Evolutionary conservation across 495 filamentous ascomycete genomes (phyloP).

Genomic region (Penicillium diatomitis): DNA sequence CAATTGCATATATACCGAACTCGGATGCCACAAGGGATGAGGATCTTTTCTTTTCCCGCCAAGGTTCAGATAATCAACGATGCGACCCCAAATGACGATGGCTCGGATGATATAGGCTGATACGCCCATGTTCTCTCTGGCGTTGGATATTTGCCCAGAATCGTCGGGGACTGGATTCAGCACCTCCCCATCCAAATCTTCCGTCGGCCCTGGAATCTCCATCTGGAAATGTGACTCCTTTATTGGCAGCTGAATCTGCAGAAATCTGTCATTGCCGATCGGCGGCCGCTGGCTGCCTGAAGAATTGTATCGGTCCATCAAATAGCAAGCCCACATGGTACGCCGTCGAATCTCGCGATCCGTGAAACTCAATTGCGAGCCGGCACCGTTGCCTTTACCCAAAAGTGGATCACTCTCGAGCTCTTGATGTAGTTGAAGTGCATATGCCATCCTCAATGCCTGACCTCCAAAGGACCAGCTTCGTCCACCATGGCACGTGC

Average conservation of each 20-base stretch:
- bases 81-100: slow-evolving; percentile 80
- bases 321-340: slow-evolving; percentile 95
- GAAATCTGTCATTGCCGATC: slow-evolving; percentile 80
- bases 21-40: slow-evolving; percentile 68
- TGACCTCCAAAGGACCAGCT: slow-evolving; percentile 95
- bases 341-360: slow-evolving; percentile 87
- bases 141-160: slow-evolving; percentile 53
- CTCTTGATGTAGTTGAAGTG: slow-evolving; percentile 87
- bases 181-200: slow-evolving; percentile 68
- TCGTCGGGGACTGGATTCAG: slow-evolving; percentile 55
- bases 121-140: slow-evolving; percentile 85
- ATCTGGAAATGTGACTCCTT: slow-evolving; percentile 84
- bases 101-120: slow-evolving; percentile 84
- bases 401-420: slow-evolving; percentile 73
- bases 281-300: slow-evolving; percentile 89
- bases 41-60: slow-evolving; percentile 78
- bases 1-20: slow-evolving; percentile 65
- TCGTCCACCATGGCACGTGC: slow-evolving; percentile 89
- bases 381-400: slow-evolving; percentile 46
- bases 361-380: slow-evolving; percentile 70
- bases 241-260: slow-evolving; percentile 85
- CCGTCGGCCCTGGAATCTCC: slow-evolving; percentile 82
- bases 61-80: slow-evolving; percentile 84
- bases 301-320: slow-evolving; percentile 97
- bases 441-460: slow-evolving; percentile 94